These are phyloP conservation scores for Paulownia fortunei DNA, from an alignment of 257 asterid genomes.

Conservation along the genomic window DNA sequence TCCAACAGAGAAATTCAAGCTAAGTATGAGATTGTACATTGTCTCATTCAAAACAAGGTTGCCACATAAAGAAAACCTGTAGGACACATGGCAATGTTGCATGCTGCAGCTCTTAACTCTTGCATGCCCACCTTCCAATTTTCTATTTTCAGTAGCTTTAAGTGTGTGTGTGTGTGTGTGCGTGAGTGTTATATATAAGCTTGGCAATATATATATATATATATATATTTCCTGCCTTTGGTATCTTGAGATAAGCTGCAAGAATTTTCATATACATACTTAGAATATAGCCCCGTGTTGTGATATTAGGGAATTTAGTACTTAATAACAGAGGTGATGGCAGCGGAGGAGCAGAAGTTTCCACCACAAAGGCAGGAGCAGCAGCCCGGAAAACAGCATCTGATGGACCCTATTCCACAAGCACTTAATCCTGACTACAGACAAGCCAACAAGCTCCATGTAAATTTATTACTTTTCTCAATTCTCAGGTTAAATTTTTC, in stretches of 20 bases:
- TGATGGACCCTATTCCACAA: constrained; percentile 40
- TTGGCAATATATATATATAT: not conserved
- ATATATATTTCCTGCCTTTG: not conserved
- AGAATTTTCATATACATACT: not conserved
- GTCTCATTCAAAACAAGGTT: constrained; percentile 16
- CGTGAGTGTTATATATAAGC: not conserved
- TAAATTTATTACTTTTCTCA: not conserved
- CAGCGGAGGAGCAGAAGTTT: constrained; percentile 27
- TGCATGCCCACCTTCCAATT: not conserved
- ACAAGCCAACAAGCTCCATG: constrained; percentile 34
- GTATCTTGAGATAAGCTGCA: not conserved
- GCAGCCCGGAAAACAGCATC: constrained; percentile 35
- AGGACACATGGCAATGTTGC: constrained; percentile 22
- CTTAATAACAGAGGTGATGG: not conserved
- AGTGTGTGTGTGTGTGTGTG: not conserved
- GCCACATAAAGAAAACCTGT: constrained; percentile 12
- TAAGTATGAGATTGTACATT: not conserved
- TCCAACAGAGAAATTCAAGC: not conserved
- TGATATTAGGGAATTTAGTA: not conserved
- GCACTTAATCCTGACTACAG: constrained; percentile 25
- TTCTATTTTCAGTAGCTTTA: not conserved
- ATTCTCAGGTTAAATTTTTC: too few relatives aligned
- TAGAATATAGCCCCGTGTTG: not conserved
- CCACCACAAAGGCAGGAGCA: constrained; percentile 29
- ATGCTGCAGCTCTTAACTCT: constrained; percentile 16